phyloP scores from a whole-genome alignment of 352 stramenopile species.

The Pythium coloratum region DNA sequence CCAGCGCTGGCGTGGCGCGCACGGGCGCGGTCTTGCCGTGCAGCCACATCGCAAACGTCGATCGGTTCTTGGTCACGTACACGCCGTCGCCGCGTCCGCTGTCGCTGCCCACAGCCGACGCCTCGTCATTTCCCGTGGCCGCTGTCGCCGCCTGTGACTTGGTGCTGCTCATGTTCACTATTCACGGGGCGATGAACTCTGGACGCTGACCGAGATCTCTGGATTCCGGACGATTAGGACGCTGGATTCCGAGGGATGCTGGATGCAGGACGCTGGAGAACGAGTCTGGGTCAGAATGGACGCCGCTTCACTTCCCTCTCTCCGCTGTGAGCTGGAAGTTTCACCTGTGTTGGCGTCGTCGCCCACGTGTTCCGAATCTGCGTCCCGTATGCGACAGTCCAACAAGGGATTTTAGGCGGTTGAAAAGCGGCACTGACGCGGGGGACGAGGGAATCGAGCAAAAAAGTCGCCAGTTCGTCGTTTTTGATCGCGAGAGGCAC shows the following conservation, averaged over 20 bases:
- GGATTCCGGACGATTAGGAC: neutral
- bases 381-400: slow-evolving; percentile 13
- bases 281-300: neutral
- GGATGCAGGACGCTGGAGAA: neutral
- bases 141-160: slow-evolving; percentile 14
- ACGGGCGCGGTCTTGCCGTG: slow-evolving; percentile 70
- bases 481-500: slow-evolving; percentile 7
- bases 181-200: neutral
- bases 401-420: slow-evolving; percentile 3
- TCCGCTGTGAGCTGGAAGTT: slow-evolving; percentile 14
- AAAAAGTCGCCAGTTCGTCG: slow-evolving; percentile 5
- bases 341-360: slow-evolving; percentile 16
- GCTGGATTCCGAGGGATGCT: neutral
- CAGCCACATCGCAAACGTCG: slow-evolving; percentile 84
- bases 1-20: slow-evolving; percentile 46
- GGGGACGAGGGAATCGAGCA: neutral
- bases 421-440: neutral
- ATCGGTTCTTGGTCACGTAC: slow-evolving; percentile 85
- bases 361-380: slow-evolving; percentile 23
- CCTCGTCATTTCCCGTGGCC: slow-evolving; percentile 6
- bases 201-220: neutral
- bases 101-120: slow-evolving; percentile 20
- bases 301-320: neutral
- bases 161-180: slow-evolving; percentile 18
- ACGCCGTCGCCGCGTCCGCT: slow-evolving; percentile 50